Evolutionary conservation across 2,329 filamentous ascomycete genomes (phyloP), one percentile per base, ranked within the genome.

Genomic region (Clarireedia homoeocarpa): DNA sequence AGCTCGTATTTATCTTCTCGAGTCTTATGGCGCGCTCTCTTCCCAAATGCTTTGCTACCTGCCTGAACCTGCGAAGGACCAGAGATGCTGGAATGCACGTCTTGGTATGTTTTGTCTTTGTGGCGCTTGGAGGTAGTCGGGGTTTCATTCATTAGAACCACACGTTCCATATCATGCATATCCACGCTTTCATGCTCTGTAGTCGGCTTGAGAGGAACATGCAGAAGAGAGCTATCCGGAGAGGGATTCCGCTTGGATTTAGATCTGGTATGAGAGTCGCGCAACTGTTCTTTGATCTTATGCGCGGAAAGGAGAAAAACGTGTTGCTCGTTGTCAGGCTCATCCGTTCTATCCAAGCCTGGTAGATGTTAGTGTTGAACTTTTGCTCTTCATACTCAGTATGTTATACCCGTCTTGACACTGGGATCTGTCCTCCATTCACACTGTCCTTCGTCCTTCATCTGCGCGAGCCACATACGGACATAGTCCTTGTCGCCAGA

Each of bases 1-100:
- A 72, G 72, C 27, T 82, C 75, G 64, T 86, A 85, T 36, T 75
- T 77, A 62, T 81, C 76, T 24, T 74, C 70, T 51, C 74, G 76
- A 15, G 80, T 84, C 67, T 79, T 86, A 60, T 76, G 72, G 34
- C 84, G 76, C 17, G 75, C 69, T 47, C 72, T 72, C 62, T 75
- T 82, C 54, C 80, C 74, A 48, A 68, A 70, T 6, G 54, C 61
- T 47, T 62, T 62, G 27, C 58, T 49, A 12, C 55, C n/a, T 44
- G n/a, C 24, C 23, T 36, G 30, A 12, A 34, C 20, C 9, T 34
- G 24, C 17, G 51, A 36, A 24, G 49, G 40, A 24, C 53, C 23
- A n/a, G 45, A 36, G n/a, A 15, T 26, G 48, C 5, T 10, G 34
- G 39, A 50, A 36, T 49, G 17, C 48, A 34, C 6, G 44, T 14